Evolutionary conservation across 495 filamentous ascomycete genomes (phyloP).

Genomic region (Penicillium canariense): DNA sequence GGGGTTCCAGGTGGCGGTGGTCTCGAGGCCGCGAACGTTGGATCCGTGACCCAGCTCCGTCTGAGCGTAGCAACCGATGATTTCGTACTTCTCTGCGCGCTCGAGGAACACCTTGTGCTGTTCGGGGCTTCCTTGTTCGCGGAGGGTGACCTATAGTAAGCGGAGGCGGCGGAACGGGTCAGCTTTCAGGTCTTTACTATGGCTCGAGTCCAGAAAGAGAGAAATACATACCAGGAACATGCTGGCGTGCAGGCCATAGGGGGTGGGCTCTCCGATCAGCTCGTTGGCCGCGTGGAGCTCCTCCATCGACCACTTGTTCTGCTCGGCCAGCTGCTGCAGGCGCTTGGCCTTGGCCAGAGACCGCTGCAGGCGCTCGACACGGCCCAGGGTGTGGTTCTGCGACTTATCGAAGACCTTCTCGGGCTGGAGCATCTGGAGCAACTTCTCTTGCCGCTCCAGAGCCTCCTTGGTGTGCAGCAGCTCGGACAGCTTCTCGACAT

Average conservation of each 20-base stretch:
- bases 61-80: conserved; percentile 75
- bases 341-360: conserved; percentile 63
- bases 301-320: conserved; percentile 61
- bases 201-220: no score
- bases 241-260: conserved; percentile 63
- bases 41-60: conserved; percentile 74
- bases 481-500: conserved; percentile 57
- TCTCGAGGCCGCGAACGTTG: conserved; percentile 72
- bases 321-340: conserved; percentile 58
- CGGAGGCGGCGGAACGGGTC: not conserved
- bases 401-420: conserved; percentile 69
- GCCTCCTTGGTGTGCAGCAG: conserved; percentile 59
- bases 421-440: conserved; percentile 54
- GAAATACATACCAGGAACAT: conserved; percentile 63
- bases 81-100: conserved; percentile 60
- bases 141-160: conserved; percentile 55
- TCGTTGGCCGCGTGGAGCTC: conserved; percentile 59
- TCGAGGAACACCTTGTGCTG: conserved; percentile 67
- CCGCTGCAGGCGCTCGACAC: conserved; percentile 61
- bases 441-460: conserved; percentile 49
- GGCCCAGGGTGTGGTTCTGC: conserved; percentile 63
- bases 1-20: conserved; percentile 67
- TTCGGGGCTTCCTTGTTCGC: conserved; percentile 66
- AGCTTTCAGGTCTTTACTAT: no score
- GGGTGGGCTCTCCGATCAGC: conserved; percentile 63